Evolutionary conservation across 1,284 basidiomycete genomes (phyloP).

Genomic region (Cystobasidium pallidum): DNA sequence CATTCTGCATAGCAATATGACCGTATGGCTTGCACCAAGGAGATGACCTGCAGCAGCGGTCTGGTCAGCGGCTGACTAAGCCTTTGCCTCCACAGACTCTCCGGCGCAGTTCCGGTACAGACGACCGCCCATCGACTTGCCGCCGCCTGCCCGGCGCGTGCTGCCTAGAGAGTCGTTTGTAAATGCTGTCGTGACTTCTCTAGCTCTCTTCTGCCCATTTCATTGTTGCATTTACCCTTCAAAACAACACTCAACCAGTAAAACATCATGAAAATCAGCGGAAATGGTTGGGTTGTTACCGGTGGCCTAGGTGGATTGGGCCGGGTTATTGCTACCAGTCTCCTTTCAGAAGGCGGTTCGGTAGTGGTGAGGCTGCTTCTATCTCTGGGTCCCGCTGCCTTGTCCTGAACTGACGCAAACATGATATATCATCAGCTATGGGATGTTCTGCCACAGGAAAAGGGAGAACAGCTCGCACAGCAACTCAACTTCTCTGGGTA

Average conservation of each 20-base stretch:
- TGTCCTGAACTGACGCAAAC: no score
- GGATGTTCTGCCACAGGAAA: conserved; percentile 33
- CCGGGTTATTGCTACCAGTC: background rate
- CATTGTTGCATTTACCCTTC: no score
- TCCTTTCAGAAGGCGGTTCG: conserved; percentile 11
- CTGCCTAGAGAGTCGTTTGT: background rate
- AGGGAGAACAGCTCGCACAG: conserved; percentile 16
- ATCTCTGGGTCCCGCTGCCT: no score
- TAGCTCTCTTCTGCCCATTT: background rate
- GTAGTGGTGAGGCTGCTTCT: background rate
- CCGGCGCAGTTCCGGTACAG: no score
- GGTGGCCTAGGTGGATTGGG: conserved; percentile 25
- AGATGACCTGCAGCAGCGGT: no score
- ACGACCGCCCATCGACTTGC: background rate
- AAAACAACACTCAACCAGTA: background rate
- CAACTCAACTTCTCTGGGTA: background rate
- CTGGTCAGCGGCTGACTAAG: no score
- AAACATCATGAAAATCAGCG: conserved; percentile 32
- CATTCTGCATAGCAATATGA: no score
- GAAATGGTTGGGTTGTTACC: conserved; percentile 31
- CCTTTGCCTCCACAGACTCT: no score
- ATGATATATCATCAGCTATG: no score
- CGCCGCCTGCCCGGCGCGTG: background rate
- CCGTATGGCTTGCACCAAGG: no score
- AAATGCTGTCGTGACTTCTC: background rate